phyloP scores from a whole-genome alignment of 352 stramenopile species.

The Globisporangium abappressorium region DNA sequence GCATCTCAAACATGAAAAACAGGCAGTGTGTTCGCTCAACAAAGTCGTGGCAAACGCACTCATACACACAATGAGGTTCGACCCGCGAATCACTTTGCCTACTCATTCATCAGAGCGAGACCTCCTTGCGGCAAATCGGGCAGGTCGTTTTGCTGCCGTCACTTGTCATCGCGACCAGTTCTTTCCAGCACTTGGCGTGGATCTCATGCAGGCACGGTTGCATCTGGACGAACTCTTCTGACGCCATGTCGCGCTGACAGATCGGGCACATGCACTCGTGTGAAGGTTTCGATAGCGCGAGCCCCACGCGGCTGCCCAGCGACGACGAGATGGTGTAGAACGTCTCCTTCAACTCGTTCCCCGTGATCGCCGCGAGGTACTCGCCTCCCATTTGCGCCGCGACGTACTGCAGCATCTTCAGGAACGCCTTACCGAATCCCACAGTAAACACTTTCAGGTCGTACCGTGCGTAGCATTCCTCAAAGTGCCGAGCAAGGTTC shows the following conservation, averaged over 20 bases:
- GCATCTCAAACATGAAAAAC: no score
- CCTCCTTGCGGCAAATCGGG: slow-evolving; percentile 2
- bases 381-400: background rate
- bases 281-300: background rate
- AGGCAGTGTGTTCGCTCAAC: no score
- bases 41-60: no score
- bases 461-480: background rate
- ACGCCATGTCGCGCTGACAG: slow-evolving; percentile 50
- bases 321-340: no score
- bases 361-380: background rate
- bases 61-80: no score
- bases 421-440: background rate
- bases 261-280: slow-evolving; percentile 40
- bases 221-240: slow-evolving; percentile 38
- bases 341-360: slow-evolving; percentile 6
- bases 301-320: background rate
- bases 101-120: no score
- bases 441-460: background rate
- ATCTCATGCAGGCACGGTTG: slow-evolving; percentile 44
- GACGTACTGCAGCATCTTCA: background rate
- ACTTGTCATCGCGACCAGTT: slow-evolving; percentile 23
- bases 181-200: slow-evolving; percentile 36
- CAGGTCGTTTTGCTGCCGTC: background rate
- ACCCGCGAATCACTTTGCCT: no score
- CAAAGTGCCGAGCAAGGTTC: background rate